Base-by-base conservation (phyloP, 169 alveolate species). In the Plasmodium reichenowi region DNA sequence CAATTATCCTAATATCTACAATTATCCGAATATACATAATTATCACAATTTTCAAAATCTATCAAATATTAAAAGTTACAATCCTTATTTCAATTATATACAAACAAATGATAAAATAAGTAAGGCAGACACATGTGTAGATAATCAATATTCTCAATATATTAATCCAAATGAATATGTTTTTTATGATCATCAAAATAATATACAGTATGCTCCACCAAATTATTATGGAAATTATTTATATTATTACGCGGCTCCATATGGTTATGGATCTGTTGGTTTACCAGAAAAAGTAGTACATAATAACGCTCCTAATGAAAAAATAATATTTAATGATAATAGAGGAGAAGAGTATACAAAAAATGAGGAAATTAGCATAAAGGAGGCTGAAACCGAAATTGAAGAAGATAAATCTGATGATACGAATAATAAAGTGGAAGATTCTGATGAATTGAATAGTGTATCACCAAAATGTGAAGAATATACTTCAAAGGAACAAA, bases 201-300 rank as follows among this genome's bases (percentile, higher is more conserved):
- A 83, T 67, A 62, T 83, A 38, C 73, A 54, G 24, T 72, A 68
- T 83, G 59, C 68, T 45, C 59, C 91, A 15, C 72, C 74, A 22
- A 83, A 83, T 83, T 83, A 83, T 83, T 83, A 83, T 58, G 66
- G 74, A 7, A 68, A 68, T 68, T 68, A 58, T 58, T 83, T 83
- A 32, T 83, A 83, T 43, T 68, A 67, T 83, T 83, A 83, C 15
- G 43, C 83, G 29, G 59, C 68, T 38, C 74, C 85, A 1, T 83
- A 48, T 58, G 70, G 50, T 29, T 83, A 83, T 67, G 38, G 48
- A n/a, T 85, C 52, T 9, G 56, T 24, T 68, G 56, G 63, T 3
- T 43, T 60, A 48, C 13, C 38, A n/a, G 76, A 68, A 22, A 67
- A 83, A 56, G 58, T 54, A 56, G 26, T 2, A 7, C 64, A 15